Base-by-base conservation (phyloP, 805 yeast species). In the Kazachstania martiniae region DNA sequence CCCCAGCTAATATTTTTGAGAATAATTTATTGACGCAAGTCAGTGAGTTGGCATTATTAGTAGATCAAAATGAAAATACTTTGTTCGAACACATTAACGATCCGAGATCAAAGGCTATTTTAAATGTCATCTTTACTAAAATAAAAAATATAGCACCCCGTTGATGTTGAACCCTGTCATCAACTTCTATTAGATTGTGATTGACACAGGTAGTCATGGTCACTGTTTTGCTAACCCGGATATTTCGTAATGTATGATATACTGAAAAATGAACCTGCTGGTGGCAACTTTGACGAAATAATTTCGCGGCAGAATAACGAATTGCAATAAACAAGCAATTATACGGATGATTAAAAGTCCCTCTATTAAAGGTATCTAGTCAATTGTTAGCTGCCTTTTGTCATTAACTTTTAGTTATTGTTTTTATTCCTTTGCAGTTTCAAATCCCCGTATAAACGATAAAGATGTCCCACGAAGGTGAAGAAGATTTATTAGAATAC, bases 401-500 rank as follows among this genome's bases (percentile, higher is more conserved):
- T n/a, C n/a, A n/a, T n/a, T n/a, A n/a, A 25, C 13, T 27, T 7
- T 27, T 27, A 15, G 14, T 27, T 16, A 8, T 21, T 18, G 12
- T 21, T 12, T 21, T 28, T 19, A 10, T 29, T 7, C 8, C 14
- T 15, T 5, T 4, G 5, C 8, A 14, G 12, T 10, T 22, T 17
- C 7, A 14, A 17, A 18, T 13, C 13, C 9, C 19, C 8, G 21
- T 17, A 13, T n/a, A 32, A 17, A 13, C 19, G 21, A 28, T 14
- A 34, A 36, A 35, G 32, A 82, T 84, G 94, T 84, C 95, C 36
- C 82, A 83, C 79, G 93, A 82, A 72, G 93, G 91, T 56, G 97
- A 89, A 81, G 98, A 91, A 82, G 98, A 91, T 73, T 76, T 91
- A 60, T 77, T 91, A 66, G 98, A 91, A 62, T 91, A 91, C 77